These are phyloP conservation scores for Penicillium cosmopolitanum DNA, from an alignment of 495 filamentous ascomycete genomes.

Conservation along the genomic window DNA sequence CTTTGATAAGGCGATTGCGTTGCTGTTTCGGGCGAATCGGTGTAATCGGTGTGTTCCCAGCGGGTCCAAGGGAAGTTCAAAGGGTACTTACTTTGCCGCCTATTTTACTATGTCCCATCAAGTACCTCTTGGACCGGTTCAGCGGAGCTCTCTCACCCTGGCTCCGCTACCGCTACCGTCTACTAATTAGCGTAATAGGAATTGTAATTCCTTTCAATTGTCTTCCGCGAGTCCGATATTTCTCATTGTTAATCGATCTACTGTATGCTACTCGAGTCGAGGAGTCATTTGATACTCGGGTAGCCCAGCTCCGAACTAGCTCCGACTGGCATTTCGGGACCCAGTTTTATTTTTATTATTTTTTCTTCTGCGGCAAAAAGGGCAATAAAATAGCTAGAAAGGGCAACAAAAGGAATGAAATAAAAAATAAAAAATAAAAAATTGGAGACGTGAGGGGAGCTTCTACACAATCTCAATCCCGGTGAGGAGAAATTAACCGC, in stretches of 20 bases:
- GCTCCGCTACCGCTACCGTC: neutral
- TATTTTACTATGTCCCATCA: neutral
- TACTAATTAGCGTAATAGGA: conserved; percentile 1
- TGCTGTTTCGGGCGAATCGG: conserved; percentile 52
- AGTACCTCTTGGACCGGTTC: neutral
- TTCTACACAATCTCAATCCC: conserved; percentile 10
- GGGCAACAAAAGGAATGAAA: neutral
- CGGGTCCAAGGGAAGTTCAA: neutral
- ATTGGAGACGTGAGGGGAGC: conserved; percentile 34
- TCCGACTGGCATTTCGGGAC: conserved; percentile 1
- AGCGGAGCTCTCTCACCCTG: neutral
- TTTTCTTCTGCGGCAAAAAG: conserved; percentile 13
- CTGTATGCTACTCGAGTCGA: neutral
- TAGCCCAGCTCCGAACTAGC: neutral
- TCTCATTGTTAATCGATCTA: neutral
- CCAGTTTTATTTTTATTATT: conserved; percentile 9
- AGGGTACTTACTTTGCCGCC: neutral
- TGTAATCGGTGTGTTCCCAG: conserved; percentile 31
- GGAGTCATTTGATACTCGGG: neutral
- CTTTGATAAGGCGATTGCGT: conserved; percentile 26
- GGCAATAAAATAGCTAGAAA: conserved; percentile 1
- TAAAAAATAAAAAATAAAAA: conserved; percentile 13
- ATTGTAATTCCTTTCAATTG: neutral
- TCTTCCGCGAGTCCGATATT: neutral
- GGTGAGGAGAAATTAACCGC: conserved; percentile 41